Evolutionary conservation across 306 rosid species (phyloP).

Genomic region (Cotoneaster glaucophyllus): DNA sequence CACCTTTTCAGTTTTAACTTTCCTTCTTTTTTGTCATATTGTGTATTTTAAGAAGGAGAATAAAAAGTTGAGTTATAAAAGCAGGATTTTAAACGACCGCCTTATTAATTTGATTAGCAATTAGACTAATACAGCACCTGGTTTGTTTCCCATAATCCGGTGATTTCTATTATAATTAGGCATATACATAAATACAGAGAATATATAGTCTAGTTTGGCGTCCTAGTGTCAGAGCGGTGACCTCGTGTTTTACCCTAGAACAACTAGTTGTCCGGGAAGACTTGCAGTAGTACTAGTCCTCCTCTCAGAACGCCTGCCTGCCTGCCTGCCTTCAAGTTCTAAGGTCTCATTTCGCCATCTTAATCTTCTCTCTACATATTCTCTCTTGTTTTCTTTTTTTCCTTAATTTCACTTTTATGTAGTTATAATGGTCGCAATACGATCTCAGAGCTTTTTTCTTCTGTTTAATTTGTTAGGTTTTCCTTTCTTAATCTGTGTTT

Average conservation of each 20-base stretch:
- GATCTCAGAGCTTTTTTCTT: neutral
- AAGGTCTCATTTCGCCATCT: neutral
- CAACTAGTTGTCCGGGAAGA: neutral
- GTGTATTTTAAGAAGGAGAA: too few relatives aligned
- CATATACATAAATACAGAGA: neutral
- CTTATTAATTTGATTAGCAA: neutral
- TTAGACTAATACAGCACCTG: neutral
- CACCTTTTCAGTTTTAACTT: neutral
- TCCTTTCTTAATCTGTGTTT: neutral
- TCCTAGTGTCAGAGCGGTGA: too few relatives aligned
- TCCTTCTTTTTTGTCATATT: neutral
- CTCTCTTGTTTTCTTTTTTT: neutral
- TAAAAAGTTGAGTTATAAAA: neutral
- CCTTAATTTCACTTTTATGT: too few relatives aligned
- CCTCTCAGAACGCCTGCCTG: neutral
- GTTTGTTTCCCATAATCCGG: neutral
- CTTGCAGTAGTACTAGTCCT: neutral
- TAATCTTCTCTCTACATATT: neutral
- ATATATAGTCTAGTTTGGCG: neutral
- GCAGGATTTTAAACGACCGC: constrained; percentile 5
- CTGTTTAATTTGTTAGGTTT: neutral
- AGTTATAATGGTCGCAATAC: too few relatives aligned
- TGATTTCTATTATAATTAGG: neutral
- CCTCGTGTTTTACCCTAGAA: neutral
- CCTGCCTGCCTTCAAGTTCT: neutral